Base-by-base conservation (phyloP, 1,284 basidiomycete genomes). In the Agaricales sp. region DNA sequence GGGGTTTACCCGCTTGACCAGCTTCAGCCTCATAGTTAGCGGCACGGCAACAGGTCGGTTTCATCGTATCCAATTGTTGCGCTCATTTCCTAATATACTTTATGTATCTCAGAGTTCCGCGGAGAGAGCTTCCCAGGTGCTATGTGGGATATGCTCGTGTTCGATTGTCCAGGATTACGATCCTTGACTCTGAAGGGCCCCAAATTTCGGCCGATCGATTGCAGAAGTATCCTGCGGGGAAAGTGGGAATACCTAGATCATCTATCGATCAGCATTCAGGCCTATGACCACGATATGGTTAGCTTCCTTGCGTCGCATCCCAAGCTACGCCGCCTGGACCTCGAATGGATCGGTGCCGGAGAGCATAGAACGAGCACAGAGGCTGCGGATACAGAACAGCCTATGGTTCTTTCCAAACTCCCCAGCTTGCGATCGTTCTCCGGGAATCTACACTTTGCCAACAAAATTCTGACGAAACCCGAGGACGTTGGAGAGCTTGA, bases 341-440 rank as follows among this genome's bases (percentile, higher is more conserved):
- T 41, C 18, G 39, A n/a, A 20, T 41, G 39, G 39, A 41, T 18
- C 16, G 39, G 39, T 20, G 18, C 39, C 4, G 39, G 18, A 16
- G 39, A 41, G 16, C 39, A 41, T 16, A 41, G 39, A 18, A 41
- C 39, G 18, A 41, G 39, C 16, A 41, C 39, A 41, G 39, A 41
- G 19, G 39, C 39, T n/a, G 18, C 39, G 6, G 8, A 41, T 16
- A 8, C 13, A 18, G n/a, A 18, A 16, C n/a, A 4, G 16, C 19
- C 39, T 8, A 41, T 16, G 19, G 8, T 8, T 8, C 39, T 18
- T 8, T 16, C 18, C 16, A 8, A 8, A 16, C 39, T 41, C 6
- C 8, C 39, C 19, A 20, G 8, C 13, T 20, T 41, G 39, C 13
- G 16, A 6, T 8, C 39, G 39, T 41, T 41, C 39, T 8, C 18